Evolutionary conservation across 805 yeast genomes (phyloP).

Genomic region (Lipomyces yamanashiensis): DNA sequence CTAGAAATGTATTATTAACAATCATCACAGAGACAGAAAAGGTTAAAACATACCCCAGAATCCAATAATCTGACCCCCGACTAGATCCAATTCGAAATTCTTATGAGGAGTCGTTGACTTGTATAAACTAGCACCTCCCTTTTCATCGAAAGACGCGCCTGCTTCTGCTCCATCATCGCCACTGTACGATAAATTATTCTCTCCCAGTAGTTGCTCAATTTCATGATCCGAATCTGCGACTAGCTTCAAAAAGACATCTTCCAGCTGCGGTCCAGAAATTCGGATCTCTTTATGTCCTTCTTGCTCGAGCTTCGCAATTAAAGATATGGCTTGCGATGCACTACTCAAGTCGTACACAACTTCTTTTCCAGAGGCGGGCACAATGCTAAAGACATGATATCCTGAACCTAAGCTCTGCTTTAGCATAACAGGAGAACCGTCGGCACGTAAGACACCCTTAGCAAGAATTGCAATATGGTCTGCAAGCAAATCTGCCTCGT

Average conservation of each 20-base stretch:
- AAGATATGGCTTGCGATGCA: slow-evolving; percentile 12
- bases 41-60: slow-evolving; percentile 15
- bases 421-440: slow-evolving; percentile 44
- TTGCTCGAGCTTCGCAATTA: slow-evolving; percentile 15
- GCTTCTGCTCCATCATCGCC: slow-evolving; percentile 1
- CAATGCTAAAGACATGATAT: slow-evolving; percentile 34
- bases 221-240: slow-evolving; percentile 35
- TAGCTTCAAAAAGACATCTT: slow-evolving; percentile 44
- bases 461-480: slow-evolving; percentile 45
- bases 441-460: slow-evolving; percentile 41
- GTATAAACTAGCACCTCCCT: not conserved
- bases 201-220: slow-evolving; percentile 19
- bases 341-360: slow-evolving; percentile 20
- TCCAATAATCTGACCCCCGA: slow-evolving; percentile 17
- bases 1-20: not conserved
- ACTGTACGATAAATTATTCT: slow-evolving; percentile 9
- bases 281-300: slow-evolving; percentile 19
- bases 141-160: slow-evolving; percentile 4
- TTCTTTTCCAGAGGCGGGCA: slow-evolving; percentile 32
- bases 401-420: slow-evolving; percentile 45
- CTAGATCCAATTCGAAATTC: slow-evolving; percentile 12
- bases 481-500: slow-evolving; percentile 46
- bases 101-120: not conserved
- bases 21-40: not conserved
- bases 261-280: slow-evolving; percentile 44